Evolutionary conservation across 2,329 filamentous ascomycete species (phyloP).

Genomic region (Sordariomycetes sp.): DNA sequence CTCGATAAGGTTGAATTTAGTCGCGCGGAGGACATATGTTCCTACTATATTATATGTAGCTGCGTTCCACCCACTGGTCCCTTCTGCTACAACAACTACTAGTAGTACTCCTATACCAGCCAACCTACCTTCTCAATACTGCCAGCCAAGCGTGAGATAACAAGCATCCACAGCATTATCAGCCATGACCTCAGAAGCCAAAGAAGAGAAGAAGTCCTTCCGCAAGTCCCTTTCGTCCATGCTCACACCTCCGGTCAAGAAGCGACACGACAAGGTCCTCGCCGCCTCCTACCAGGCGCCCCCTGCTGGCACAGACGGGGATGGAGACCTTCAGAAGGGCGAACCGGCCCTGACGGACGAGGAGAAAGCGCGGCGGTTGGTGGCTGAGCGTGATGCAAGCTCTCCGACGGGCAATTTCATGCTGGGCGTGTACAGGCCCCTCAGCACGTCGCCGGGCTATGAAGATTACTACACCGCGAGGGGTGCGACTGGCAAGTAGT

Average conservation of each 20-base stretch:
- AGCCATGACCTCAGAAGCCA: not conserved
- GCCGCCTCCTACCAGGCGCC: not conserved
- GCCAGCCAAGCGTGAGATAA: too few species aligned
- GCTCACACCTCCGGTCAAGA: not conserved
- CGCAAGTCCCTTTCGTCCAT: not conserved
- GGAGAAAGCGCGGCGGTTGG: conserved; percentile 2
- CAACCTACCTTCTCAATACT: too few species aligned
- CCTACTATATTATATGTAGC: too few species aligned
- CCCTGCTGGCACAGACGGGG: not conserved
- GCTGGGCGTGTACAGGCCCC: not conserved
- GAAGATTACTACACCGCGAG: not conserved
- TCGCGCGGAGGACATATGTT: too few species aligned
- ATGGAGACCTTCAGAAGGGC: not conserved
- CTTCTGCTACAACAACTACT: too few species aligned
- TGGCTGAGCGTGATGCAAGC: conserved; percentile 1
- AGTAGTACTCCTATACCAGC: too few species aligned
- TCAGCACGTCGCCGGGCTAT: not conserved
- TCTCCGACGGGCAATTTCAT: not conserved
- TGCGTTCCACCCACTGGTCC: too few species aligned
- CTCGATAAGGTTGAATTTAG: too few species aligned
- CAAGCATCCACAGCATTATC: too few species aligned
- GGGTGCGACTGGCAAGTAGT: not conserved
- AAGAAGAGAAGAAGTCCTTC: not conserved
- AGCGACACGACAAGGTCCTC: conserved; percentile 1
- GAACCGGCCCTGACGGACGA: not conserved